phyloP scores from a whole-genome alignment of 2,329 filamentous ascomycete genomes.

The Nothopassalora personata region DNA sequence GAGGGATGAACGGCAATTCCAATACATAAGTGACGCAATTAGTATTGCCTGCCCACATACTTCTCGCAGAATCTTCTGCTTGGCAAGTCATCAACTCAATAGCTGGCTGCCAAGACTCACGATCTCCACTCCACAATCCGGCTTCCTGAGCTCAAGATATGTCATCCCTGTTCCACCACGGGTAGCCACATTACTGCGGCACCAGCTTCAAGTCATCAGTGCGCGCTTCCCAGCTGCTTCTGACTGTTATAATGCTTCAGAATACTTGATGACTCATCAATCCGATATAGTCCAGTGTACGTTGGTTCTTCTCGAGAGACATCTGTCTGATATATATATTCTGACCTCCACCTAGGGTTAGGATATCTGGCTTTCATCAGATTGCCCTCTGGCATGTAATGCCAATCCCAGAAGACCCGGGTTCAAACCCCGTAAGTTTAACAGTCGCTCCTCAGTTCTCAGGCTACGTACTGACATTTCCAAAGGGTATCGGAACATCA shows the following conservation, averaged over 20 bases:
- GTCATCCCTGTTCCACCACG: not conserved
- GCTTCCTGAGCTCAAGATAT: not conserved
- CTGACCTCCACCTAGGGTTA: slow-evolving; percentile 2
- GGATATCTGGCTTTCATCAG: slow-evolving; percentile 13
- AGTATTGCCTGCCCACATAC: not conserved
- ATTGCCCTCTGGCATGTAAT: not conserved
- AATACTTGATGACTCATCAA: not conserved
- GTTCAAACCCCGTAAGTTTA: not conserved
- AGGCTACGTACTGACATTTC: not conserved
- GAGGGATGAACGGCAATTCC: not conserved
- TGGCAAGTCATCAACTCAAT: not conserved
- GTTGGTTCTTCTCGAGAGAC: not conserved
- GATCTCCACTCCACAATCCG: not conserved
- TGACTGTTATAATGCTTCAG: not conserved
- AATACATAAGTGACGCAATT: not conserved
- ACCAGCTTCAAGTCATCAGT: not conserved
- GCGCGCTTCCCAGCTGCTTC: too few relatives aligned
- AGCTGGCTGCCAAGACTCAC: not conserved
- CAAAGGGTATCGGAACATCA: not conserved
- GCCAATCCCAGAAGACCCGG: slow-evolving; percentile 6
- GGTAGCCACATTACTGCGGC: not conserved
- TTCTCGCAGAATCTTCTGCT: not conserved
- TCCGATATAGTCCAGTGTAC: slow-evolving; percentile 11
- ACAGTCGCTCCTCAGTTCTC: not conserved
- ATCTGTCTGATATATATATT: not conserved